A percentile compares a stretch with the other conserved stretches of the same genome.
Conservation (phyloP, 768 basidiomycete genomes). For the Auricularia heimuer region DNA sequence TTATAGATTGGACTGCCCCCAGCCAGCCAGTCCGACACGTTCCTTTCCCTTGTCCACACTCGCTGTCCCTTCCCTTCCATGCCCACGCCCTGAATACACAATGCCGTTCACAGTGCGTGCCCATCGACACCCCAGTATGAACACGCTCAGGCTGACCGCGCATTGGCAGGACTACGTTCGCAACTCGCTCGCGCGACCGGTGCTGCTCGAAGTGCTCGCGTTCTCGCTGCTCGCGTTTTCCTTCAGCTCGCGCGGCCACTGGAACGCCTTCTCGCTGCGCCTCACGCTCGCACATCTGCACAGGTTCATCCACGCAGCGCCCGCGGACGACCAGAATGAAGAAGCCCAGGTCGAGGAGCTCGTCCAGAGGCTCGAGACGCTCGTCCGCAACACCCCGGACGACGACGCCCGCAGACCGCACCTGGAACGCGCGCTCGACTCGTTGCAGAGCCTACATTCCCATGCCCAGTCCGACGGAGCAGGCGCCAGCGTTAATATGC, state of each 20-base stretch:
- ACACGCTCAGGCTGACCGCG: background rate
- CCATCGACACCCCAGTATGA: background rate
- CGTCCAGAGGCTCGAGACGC: background rate
- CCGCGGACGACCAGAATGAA: background rate
- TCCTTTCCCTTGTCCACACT: background rate
- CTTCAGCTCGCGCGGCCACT: background rate
- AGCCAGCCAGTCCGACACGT: background rate
- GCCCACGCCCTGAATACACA: background rate
- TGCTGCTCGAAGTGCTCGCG: background rate
- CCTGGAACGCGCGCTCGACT: background rate
- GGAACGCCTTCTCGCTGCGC: background rate
- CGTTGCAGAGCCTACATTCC: background rate
- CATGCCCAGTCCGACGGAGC: background rate
- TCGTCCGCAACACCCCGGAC: background rate
- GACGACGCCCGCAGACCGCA: background rate
- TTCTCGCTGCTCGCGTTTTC: background rate
- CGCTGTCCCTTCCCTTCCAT: background rate
- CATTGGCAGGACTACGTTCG: background rate
- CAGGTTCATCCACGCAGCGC: background rate
- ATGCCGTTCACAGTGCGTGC: background rate
- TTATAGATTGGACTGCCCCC: too few relatives aligned
- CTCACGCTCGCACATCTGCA: background rate
- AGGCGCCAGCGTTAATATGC: too few relatives aligned
- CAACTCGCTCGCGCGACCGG: background rate
- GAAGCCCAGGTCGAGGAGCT: background rate